These are phyloP conservation scores for Asterochloris erici DNA, from an alignment of 139 green algal species.

Conservation along the genomic window DNA sequence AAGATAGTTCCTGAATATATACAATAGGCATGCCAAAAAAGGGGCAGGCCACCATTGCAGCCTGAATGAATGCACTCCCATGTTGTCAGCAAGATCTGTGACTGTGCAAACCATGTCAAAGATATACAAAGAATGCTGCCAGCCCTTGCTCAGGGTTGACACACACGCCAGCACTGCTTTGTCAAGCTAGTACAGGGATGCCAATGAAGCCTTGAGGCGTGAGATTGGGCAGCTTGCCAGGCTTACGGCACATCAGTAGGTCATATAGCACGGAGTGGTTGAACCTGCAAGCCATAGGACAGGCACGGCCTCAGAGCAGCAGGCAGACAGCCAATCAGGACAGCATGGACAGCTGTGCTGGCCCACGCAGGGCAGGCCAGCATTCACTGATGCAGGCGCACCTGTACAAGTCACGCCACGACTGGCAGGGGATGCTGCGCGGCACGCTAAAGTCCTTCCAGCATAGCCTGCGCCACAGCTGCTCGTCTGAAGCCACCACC, in stretches of 20 bases:
- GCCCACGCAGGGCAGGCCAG: neutral
- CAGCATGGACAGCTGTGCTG: neutral
- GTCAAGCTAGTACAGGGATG: constrained; percentile 3
- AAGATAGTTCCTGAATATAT: too few species aligned
- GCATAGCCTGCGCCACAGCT: constrained; percentile 32
- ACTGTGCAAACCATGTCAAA: too few species aligned
- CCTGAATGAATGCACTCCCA: too few species aligned
- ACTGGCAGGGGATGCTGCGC: neutral
- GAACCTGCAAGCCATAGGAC: constrained; percentile 9
- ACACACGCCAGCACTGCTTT: too few species aligned
- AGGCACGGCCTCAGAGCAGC: neutral
- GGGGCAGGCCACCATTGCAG: too few species aligned
- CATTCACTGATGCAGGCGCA: neutral
- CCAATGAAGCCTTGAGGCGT: constrained; percentile 5
- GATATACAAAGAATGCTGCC: too few species aligned
- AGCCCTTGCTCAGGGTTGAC: too few species aligned
- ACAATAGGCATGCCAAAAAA: too few species aligned
- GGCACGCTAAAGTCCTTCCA: constrained; percentile 24
- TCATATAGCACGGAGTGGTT: constrained; percentile 21
- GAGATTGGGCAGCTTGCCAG: neutral
- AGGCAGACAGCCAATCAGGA: neutral
- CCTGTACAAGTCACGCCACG: constrained; percentile 33
- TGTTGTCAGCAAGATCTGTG: too few species aligned
- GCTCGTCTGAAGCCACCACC: constrained; percentile 6
- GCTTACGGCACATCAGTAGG: constrained; percentile 16